Evolutionary conservation across 306 rosid species (phyloP).

Genomic region (Castanea sativa): DNA sequence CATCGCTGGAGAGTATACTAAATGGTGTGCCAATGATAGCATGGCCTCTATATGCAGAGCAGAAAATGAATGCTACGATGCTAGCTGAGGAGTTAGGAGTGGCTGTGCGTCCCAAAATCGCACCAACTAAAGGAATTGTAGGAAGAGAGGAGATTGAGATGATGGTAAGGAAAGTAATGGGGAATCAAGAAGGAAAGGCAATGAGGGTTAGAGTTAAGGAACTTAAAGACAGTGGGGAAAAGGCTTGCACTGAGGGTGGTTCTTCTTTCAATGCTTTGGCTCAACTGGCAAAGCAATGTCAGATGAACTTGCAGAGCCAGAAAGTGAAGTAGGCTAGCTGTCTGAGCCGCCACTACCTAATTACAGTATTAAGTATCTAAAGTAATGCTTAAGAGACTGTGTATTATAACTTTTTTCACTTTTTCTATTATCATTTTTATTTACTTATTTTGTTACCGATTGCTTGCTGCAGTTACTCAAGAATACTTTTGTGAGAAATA

Average conservation of each 20-base stretch:
- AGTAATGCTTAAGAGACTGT: too few relatives aligned
- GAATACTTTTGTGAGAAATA: too few relatives aligned
- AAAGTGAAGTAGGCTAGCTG: not conserved
- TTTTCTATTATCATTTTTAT: too few relatives aligned
- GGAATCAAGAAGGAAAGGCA: not conserved
- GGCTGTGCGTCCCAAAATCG: not conserved
- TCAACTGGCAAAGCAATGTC: not conserved
- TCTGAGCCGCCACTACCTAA: too few relatives aligned
- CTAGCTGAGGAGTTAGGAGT: not conserved
- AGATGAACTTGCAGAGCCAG: not conserved
- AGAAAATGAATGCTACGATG: not conserved
- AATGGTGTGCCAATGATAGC: not conserved
- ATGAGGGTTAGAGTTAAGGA: not conserved
- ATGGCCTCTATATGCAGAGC: constrained; percentile 7
- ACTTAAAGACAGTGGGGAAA: not conserved
- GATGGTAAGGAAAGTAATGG: not conserved
- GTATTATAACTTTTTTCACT: too few relatives aligned
- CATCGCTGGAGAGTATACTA: not conserved
- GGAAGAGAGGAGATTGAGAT: not conserved
- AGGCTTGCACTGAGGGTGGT: not conserved
- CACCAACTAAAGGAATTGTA: not conserved
- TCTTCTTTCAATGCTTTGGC: constrained; percentile 10
- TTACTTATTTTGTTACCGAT: too few relatives aligned
- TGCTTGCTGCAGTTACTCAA: too few relatives aligned
- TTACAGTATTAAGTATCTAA: too few relatives aligned